These are phyloP conservation scores for Triticum urartu DNA, from an alignment of 176 grass and related monocot species.

Conservation along the genomic window DNA sequence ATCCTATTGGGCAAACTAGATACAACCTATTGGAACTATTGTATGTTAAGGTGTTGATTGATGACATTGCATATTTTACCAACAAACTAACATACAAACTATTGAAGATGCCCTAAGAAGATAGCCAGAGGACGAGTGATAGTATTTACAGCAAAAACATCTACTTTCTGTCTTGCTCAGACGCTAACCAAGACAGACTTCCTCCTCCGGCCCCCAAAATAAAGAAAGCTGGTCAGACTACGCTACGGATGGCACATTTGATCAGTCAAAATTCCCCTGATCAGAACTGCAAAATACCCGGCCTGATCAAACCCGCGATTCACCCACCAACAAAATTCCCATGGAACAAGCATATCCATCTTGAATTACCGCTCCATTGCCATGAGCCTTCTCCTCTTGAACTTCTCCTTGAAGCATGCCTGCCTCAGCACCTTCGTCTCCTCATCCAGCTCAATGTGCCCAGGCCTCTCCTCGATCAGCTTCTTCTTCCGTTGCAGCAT, in stretches of 20 bases:
- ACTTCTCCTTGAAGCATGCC: slow-evolving; percentile 59
- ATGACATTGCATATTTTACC: too few relatives aligned
- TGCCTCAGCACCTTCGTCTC: slow-evolving; percentile 52
- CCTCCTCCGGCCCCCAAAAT: neutral
- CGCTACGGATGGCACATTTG: neutral
- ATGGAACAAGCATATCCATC: neutral
- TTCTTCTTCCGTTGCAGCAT: slow-evolving; percentile 31
- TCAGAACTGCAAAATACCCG: neutral
- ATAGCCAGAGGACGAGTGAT: neutral
- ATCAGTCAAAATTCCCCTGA: neutral
- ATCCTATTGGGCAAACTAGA: too few relatives aligned
- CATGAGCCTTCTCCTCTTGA: slow-evolving; percentile 31
- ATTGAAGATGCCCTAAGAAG: too few relatives aligned
- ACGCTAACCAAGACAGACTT: neutral
- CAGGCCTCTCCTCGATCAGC: slow-evolving; percentile 52
- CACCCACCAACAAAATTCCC: neutral
- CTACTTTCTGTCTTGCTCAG: neutral
- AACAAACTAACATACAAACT: too few relatives aligned
- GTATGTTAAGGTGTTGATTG: too few relatives aligned
- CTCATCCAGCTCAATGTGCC: slow-evolving; percentile 14
- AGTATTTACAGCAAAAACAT: neutral
- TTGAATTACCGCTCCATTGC: neutral
- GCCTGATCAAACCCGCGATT: neutral
- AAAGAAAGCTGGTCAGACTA: neutral
- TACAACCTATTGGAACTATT: too few relatives aligned